Conservation (phyloP, 345 rosid species). For the Trapa incisa region DNA sequence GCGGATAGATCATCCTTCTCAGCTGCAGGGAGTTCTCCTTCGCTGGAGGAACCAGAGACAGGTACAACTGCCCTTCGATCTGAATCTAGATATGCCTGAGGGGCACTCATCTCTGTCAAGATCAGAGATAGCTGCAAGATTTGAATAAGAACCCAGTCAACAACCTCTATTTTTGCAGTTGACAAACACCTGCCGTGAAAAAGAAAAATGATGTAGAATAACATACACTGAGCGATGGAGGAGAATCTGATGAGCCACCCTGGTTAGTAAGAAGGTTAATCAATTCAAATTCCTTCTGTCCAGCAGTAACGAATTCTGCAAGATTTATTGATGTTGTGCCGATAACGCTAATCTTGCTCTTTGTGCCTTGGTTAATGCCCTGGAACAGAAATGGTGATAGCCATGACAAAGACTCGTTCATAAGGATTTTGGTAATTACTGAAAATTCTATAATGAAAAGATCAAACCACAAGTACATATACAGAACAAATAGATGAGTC, state of each 20-base stretch:
- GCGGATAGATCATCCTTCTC: constrained; percentile 72
- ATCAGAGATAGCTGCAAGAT: constrained; percentile 54
- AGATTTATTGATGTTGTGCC: constrained; percentile 53
- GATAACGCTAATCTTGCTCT: constrained; percentile 40
- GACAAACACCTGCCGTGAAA: background rate
- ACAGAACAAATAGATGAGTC: background rate
- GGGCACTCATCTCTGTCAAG: constrained; percentile 61
- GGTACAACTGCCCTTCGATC: constrained; percentile 48
- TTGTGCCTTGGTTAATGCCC: constrained; percentile 49
- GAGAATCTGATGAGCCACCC: constrained; percentile 22
- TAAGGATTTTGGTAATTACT: too few species aligned
- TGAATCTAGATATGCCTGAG: constrained; percentile 37
- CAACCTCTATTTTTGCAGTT: constrained; percentile 2
- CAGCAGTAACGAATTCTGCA: constrained; percentile 47
- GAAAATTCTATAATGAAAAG: background rate
- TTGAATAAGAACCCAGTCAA: background rate
- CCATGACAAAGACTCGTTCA: too few species aligned
- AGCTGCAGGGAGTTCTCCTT: constrained; percentile 31
- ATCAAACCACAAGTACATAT: too few species aligned
- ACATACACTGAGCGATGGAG: constrained; percentile 38
- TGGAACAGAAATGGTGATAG: constrained; percentile 12
- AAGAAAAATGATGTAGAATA: constrained; percentile 2
- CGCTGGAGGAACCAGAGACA: constrained; percentile 33
- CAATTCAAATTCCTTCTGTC: constrained; percentile 50
- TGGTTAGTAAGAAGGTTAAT: constrained; percentile 38